These are phyloP conservation scores for Anthostomella pinea DNA, from an alignment of 2,329 filamentous ascomycete genomes.

Conservation along the genomic window DNA sequence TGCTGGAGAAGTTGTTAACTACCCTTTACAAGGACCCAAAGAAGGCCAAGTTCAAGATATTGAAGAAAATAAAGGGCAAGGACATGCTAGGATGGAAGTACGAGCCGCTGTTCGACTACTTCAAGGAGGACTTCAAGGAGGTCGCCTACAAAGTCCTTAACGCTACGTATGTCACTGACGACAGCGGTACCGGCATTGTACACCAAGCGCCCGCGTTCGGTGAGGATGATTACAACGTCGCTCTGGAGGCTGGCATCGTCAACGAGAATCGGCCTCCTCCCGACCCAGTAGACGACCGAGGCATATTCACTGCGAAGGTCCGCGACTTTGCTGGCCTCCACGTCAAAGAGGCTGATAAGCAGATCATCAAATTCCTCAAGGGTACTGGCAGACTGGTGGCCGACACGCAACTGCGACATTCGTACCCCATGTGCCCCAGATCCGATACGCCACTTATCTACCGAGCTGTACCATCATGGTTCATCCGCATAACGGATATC, in stretches of 20 bases:
- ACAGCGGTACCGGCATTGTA: constrained; percentile 90
- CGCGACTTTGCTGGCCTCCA: constrained; percentile 81
- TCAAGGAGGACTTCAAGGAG: constrained; percentile 85
- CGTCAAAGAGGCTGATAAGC: constrained; percentile 89
- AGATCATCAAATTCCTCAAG: constrained; percentile 87
- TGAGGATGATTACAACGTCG: constrained; percentile 92
- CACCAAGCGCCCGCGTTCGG: constrained; percentile 92
- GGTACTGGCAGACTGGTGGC: constrained; percentile 72
- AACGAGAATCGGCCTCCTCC: constrained; percentile 75
- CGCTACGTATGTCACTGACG: constrained; percentile 81
- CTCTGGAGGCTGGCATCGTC: constrained; percentile 73
- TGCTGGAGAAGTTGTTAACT: constrained; percentile 75
- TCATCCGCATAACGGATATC: constrained; percentile 81
- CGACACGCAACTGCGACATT: constrained; percentile 85
- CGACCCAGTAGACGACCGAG: constrained; percentile 84
- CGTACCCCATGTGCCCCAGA: constrained; percentile 89
- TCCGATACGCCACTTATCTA: constrained; percentile 96
- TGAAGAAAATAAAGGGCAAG: constrained; percentile 76
- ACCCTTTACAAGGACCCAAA: constrained; percentile 93
- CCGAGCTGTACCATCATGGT: constrained; percentile 90
- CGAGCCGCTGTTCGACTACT: constrained; percentile 84
- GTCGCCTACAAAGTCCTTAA: constrained; percentile 78
- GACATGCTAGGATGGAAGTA: constrained; percentile 89
- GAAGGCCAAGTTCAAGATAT: constrained; percentile 86
- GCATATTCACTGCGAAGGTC: constrained; percentile 74